Percentiles rank a stretch among this genome's conserved stretches.
Evolutionary conservation across 257 asterid genomes (phyloP).

Genomic region (Solanum chiquidenum): DNA sequence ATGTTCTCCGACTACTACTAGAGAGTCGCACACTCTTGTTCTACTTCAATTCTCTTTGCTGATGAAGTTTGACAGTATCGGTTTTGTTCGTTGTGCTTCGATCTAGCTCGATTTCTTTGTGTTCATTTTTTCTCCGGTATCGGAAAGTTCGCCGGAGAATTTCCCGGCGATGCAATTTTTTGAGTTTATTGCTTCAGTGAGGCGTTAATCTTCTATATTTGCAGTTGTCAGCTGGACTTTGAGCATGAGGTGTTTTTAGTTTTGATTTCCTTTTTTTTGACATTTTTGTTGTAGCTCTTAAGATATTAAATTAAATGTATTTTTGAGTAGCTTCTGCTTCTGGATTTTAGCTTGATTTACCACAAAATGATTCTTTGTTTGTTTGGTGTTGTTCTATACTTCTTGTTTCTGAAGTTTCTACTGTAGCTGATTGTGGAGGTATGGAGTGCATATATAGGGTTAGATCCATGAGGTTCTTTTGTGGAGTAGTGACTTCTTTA

Average conservation of each 20-base stretch:
- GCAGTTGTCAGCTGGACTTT: neutral
- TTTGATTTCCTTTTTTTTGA: neutral
- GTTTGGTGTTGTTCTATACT: neutral
- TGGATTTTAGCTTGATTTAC: neutral
- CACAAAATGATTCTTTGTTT: neutral
- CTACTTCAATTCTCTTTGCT: neutral
- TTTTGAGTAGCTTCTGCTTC: neutral
- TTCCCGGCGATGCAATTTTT: slow-evolving; percentile 16
- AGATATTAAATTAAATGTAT: neutral
- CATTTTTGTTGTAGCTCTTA: neutral
- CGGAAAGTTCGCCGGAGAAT: slow-evolving; percentile 8
- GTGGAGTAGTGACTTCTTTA: neutral
- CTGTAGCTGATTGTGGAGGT: neutral
- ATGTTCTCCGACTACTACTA: neutral
- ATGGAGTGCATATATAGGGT: neutral
- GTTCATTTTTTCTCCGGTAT: slow-evolving; percentile 4
- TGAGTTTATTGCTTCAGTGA: neutral
- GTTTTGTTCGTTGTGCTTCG: slow-evolving; percentile 5
- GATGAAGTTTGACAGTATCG: neutral
- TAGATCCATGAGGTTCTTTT: neutral
- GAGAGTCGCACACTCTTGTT: neutral
- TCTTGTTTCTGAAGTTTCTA: neutral
- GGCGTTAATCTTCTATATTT: neutral
- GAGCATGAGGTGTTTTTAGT: neutral
- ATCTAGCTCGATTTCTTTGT: slow-evolving; percentile 39